These are phyloP conservation scores for Incumbomyces delicatus DNA, from an alignment of 2,329 filamentous ascomycete genomes.

Conservation along the genomic window DNA sequence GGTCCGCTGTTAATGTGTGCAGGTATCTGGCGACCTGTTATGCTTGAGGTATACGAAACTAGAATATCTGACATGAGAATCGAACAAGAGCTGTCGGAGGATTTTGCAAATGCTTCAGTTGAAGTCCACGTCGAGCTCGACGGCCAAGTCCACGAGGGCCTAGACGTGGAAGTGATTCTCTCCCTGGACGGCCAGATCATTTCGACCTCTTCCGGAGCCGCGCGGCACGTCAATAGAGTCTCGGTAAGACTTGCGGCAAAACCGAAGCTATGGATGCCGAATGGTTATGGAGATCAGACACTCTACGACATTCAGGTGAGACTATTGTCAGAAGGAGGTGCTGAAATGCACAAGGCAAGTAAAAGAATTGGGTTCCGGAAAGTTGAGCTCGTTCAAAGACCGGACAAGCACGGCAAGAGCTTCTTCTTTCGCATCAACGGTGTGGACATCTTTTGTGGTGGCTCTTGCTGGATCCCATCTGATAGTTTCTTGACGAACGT, in stretches of 20 bases:
- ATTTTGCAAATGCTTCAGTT: slow-evolving; percentile 27
- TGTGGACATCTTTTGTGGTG: slow-evolving; percentile 56
- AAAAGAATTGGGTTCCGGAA: slow-evolving; percentile 44
- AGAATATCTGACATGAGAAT: slow-evolving; percentile 51
- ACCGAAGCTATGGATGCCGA: slow-evolving; percentile 51
- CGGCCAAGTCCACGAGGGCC: slow-evolving; percentile 26
- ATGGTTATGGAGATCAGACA: slow-evolving; percentile 48
- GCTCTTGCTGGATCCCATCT: slow-evolving; percentile 57
- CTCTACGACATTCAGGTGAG: slow-evolving; percentile 46
- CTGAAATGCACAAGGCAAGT: slow-evolving; percentile 34
- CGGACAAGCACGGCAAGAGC: slow-evolving; percentile 47
- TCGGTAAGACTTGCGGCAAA: slow-evolving; percentile 20
- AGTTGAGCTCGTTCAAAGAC: slow-evolving; percentile 32
- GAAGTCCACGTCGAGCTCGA: slow-evolving; percentile 27
- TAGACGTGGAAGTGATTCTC: slow-evolving; percentile 19
- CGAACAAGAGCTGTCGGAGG: slow-evolving; percentile 27
- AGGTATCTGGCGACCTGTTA: slow-evolving; percentile 57
- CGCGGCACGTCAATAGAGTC: background rate
- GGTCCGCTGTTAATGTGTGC: slow-evolving; percentile 53
- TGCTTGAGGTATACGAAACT: slow-evolving; percentile 53
- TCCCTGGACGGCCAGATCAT: slow-evolving; percentile 22
- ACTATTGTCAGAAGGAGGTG: slow-evolving; percentile 27
- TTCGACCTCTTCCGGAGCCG: slow-evolving; percentile 24
- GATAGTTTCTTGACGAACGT: slow-evolving; percentile 52
- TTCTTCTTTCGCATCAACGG: slow-evolving; percentile 59